Conservation (phyloP, 306 rosid genomes). For the Acacia acuminata region DNA sequence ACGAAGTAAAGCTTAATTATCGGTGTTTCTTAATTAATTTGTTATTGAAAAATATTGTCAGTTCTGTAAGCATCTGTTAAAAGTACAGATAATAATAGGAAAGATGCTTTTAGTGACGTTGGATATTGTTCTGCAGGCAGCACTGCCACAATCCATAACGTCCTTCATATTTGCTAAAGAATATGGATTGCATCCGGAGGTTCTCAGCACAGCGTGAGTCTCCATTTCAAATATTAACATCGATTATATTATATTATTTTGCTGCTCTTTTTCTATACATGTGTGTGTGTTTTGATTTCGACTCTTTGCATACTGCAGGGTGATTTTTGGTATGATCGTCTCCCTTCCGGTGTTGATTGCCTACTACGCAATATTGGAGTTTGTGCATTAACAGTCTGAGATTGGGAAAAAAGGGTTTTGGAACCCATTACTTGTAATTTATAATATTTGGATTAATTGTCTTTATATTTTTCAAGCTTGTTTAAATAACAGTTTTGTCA, state of each 20-base stretch:
- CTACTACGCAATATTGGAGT: conserved; percentile 71
- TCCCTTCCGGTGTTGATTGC: conserved; percentile 76
- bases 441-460: neutral
- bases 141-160: conserved; percentile 91
- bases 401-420: neutral
- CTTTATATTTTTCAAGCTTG: neutral
- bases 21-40: neutral
- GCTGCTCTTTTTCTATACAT: neutral
- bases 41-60: neutral
- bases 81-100: neutral
- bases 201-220: conserved; percentile 95
- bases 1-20: neutral
- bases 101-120: neutral
- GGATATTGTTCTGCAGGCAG: conserved; percentile 60
- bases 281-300: neutral
- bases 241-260: neutral
- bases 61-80: neutral
- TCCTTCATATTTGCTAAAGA: conserved; percentile 92
- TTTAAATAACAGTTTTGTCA: neutral
- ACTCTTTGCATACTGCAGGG: conserved; percentile 50
- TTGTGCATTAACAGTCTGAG: conserved; percentile 29
- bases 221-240: neutral
- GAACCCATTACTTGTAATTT: neutral
- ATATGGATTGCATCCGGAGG: conserved; percentile 81
- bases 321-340: conserved; percentile 79